These are phyloP conservation scores for Agarophyton chilense DNA, from an alignment of 23 red algal species.

Conservation along the genomic window DNA sequence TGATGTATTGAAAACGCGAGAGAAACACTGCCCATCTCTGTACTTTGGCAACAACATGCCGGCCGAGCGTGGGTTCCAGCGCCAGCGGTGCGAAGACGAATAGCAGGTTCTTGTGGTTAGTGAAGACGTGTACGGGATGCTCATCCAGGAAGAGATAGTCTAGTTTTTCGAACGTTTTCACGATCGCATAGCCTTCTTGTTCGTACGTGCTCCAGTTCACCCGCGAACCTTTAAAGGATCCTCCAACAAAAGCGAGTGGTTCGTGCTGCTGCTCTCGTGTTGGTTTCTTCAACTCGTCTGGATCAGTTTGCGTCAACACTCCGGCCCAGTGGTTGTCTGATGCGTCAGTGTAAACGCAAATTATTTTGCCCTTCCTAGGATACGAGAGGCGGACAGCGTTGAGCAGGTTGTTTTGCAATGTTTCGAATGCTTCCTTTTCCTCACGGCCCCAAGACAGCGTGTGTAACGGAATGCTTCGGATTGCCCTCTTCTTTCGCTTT, in stretches of 20 bases:
- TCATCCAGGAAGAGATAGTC: conserved; percentile 9
- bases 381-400: conserved; percentile 10
- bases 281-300: neutral
- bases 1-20: neutral
- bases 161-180: neutral
- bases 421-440: neutral
- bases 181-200: conserved; percentile 41
- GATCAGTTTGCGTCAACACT: conserved; percentile 12
- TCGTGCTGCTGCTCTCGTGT: conserved; percentile 28
- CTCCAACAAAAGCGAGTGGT: conserved; percentile 12
- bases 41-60: conserved; percentile 20
- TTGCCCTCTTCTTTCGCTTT: neutral
- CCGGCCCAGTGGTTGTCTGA: conserved; percentile 4
- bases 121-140: neutral
- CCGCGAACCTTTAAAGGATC: neutral
- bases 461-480: neutral
- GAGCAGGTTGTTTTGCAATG: neutral
- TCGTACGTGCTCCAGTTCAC: conserved; percentile 17
- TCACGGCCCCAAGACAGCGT: neutral
- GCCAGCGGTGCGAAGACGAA: conserved; percentile 39
- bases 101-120: conserved; percentile 47
- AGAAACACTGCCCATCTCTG: conserved; percentile 40
- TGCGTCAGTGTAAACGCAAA: conserved; percentile 55
- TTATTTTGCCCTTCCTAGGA: conserved; percentile 1
- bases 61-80: neutral